Evolutionary conservation across 352 stramenopile species (phyloP), one percentile per base, ranked within the genome.

Genomic region (Pythium plurisporium): DNA sequence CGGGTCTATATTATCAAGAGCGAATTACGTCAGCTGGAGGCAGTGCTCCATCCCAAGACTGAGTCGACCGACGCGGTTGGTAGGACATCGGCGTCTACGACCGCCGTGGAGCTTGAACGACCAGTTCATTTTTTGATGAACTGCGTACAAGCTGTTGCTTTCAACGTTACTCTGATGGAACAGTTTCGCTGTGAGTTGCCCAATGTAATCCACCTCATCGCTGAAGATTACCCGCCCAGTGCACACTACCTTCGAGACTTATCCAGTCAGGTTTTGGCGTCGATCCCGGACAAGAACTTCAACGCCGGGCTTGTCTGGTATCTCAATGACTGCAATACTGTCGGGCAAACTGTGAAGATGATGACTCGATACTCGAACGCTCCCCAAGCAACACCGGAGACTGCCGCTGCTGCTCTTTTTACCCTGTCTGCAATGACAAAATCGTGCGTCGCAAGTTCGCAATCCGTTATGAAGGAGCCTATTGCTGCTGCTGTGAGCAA

Each of bases 231-330:
- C 52, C 70, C 82, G 12, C 40, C 65, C 5, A 57, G 34, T 7
- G 65, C 68, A 0, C n/a, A 66, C 3, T 88, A 79, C 56, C 54
- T 91, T 19, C 68, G 74, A 17, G 80, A 83, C 22, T 55, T 72
- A 22, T 72, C 68, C 19, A 70, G 55, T n/a, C 69, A 74, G 34
- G 73, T 78, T 0, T 49, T 93, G 10, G 55, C 65, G 3, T 67
- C 69, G 0, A 56, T 89, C 1, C 54, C 73, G 0, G 73, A 86
- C 52, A 75, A 72, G 37, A 87, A 79, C 40, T 87, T 93, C 52
- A 93, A 79, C 44, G 74, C 82, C 8, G 80, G 67, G 3, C 54
- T 90, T 0, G 75, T 87, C 7, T 93, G 80, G 82, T 91, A 93
- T 44, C 59, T 93, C 17, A 70, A 89, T 42, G 82, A 91, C 43